Evolutionary conservation across 179 eudicot species (phyloP).

Genomic region (Beta lomatogona): DNA sequence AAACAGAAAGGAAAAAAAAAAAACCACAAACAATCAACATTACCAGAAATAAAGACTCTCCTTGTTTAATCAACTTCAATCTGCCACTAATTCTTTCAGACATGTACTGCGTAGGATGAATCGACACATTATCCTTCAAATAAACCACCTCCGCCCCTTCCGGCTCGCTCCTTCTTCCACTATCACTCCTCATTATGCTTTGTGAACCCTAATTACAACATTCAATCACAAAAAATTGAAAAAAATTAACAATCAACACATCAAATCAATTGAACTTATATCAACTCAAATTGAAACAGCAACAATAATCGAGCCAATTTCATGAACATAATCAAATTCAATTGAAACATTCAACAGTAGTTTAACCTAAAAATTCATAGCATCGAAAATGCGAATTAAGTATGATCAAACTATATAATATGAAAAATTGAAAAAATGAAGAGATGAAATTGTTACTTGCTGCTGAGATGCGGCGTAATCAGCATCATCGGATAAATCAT

Average conservation of each 20-base stretch:
- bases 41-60: constrained; percentile 68
- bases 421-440: not conserved
- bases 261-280: not conserved
- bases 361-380: not conserved
- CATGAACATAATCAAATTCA: constrained; percentile 1
- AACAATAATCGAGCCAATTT: not conserved
- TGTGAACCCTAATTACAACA: constrained; percentile 43
- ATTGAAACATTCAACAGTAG: constrained; percentile 1
- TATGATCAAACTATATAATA: constrained; percentile 1
- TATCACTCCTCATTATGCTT: constrained; percentile 53
- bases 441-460: constrained; percentile 49
- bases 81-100: constrained; percentile 93
- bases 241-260: not conserved
- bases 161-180: constrained; percentile 64
- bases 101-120: constrained; percentile 90
- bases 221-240: not conserved
- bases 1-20: too few relatives aligned
- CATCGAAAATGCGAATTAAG: not conserved
- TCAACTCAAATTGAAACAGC: not conserved
- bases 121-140: constrained; percentile 82
- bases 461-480: constrained; percentile 90
- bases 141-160: constrained; percentile 73
- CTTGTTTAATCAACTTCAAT: constrained; percentile 79
- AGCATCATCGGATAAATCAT: constrained; percentile 86
- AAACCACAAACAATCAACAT: not conserved